These are phyloP conservation scores for Fusarium sp. DNA, from an alignment of 2,329 filamentous ascomycete species.

Conservation along the genomic window DNA sequence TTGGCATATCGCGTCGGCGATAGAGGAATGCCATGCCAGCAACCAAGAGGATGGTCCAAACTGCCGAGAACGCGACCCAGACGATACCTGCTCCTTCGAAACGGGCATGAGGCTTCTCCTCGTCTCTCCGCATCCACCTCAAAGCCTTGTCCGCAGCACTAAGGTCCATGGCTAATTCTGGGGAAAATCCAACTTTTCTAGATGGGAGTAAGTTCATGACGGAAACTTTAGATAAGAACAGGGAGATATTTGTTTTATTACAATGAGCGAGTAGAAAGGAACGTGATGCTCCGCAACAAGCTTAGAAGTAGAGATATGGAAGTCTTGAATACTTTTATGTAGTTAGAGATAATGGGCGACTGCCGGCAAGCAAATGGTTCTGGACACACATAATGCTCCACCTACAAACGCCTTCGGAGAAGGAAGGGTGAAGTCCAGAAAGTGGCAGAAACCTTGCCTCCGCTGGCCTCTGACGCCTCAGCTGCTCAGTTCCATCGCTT, in stretches of 20 bases:
- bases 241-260: not conserved
- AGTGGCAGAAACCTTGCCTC: too few species aligned
- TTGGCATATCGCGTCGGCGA: constrained; percentile 50
- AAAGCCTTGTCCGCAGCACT: not conserved
- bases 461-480: too few species aligned
- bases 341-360: not conserved
- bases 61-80: not conserved
- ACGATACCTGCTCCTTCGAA: not conserved
- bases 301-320: not conserved
- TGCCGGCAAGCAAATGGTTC: not conserved
- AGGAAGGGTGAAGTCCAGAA: too few species aligned
- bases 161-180: constrained; percentile 8
- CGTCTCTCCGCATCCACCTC: not conserved
- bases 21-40: constrained; percentile 55
- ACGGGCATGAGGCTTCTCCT: not conserved
- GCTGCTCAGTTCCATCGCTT: too few species aligned
- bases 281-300: not conserved
- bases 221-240: not conserved
- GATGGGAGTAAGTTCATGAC: too few species aligned
- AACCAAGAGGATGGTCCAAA: constrained; percentile 20
- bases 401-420: too few species aligned
- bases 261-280: not conserved
- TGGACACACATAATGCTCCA: too few species aligned
- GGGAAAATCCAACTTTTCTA: not conserved
- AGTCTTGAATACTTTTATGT: not conserved